Evolutionary conservation across 179 eudicot species (phyloP), one percentile per base, ranked within the genome.

Genomic region (Kewa caespitosa): DNA sequence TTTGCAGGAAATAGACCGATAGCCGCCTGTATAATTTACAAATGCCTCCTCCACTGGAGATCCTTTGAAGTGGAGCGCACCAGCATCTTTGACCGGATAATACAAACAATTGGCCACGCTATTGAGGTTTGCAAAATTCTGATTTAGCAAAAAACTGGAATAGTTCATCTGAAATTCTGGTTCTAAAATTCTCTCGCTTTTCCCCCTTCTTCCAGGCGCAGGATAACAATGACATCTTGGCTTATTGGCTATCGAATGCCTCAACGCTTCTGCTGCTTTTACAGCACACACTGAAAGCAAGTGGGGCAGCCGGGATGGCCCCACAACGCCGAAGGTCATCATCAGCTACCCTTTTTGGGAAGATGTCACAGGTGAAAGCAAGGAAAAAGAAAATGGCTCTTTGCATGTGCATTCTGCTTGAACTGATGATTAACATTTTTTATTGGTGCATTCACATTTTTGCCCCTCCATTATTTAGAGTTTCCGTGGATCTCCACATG

Each of bases 1-100:
- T 94, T 92, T 83, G 76, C 94, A 50, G 94, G 91, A 61, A 81
- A 75, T 79, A 92, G 90, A 88, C 97, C 98, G 0, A 75, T 89
- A 74, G 98, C 97, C 76, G 97, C 98, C 67, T 94, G 98, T 80
- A 83, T 86, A 30, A 90, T 94, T 46, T 94, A 90, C 76, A 94
- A 94, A 79, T 94, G 98, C 86, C 98, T 94, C 73, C 86, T 94
- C 55, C 97, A 92, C 17, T 94, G 98, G 98, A 89, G 97, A 85
- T 94, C 97, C 73, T 94, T 94, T 81, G 98, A 94, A 86, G 97
- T 94, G 77, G 98, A 94, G 79, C 83, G 98, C 57, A 94, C 98
- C 62, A 85, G 89, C 73, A 86, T 94, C 36, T 94, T 94, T 85
- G 98, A 94, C 82, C 80, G 96, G 57, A 90, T 94, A 80, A 94